A percentile compares a stretch with the other conserved stretches of the same genome.
Conservation (phyloP, 1,284 basidiomycete species). For the Sanghuangporus baumii region DNA sequence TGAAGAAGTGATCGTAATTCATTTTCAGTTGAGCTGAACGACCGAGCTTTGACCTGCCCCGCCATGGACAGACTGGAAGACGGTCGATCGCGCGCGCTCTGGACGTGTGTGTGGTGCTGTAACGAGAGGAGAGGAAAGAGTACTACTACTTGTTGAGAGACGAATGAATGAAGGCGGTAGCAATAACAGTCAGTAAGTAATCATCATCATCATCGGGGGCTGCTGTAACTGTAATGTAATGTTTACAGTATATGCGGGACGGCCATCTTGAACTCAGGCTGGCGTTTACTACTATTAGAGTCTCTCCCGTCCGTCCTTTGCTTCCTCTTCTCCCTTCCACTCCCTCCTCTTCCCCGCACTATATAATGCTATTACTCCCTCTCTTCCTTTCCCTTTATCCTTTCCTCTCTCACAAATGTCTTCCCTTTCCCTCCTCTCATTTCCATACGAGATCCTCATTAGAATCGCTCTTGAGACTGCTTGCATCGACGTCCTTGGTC, state of each 20-base stretch:
- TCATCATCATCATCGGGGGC: not conserved
- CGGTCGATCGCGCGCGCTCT: too few species aligned
- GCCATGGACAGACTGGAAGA: too few species aligned
- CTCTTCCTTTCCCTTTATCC: not conserved
- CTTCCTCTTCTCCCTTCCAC: not conserved
- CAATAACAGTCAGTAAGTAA: not conserved
- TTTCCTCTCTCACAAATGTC: conserved; percentile 5
- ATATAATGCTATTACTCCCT: conserved; percentile 4
- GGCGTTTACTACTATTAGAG: not conserved
- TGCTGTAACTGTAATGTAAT: not conserved
- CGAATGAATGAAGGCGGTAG: too few species aligned
- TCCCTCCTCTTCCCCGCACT: not conserved
- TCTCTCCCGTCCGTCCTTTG: not conserved
- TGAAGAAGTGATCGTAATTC: conserved; percentile 45
- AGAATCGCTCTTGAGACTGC: conserved; percentile 47
- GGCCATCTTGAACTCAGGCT: too few species aligned
- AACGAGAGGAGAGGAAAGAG: too few species aligned
- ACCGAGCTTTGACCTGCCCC: not conserved
- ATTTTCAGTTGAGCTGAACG: not conserved
- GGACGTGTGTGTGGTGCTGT: too few species aligned
- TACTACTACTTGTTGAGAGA: too few species aligned
- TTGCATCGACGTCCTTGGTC: conserved; percentile 35
- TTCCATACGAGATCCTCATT: conserved; percentile 63
- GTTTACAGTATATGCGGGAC: too few species aligned
- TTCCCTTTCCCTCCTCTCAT: conserved; percentile 20